Base-by-base conservation (phyloP, 2,329 filamentous ascomycete species). In the Fusarium sp. region DNA sequence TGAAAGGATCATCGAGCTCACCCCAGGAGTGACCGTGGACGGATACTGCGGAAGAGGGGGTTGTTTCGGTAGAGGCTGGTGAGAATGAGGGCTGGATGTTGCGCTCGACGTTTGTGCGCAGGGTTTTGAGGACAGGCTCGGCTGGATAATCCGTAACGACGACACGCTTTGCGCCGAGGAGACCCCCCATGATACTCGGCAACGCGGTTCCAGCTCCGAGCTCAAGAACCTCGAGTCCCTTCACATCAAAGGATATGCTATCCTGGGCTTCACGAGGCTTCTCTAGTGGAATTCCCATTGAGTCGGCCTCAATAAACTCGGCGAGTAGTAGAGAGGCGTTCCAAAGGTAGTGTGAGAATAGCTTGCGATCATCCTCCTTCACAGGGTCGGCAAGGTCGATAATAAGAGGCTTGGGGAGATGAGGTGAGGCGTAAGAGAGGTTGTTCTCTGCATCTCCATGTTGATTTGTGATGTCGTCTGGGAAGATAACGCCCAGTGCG, bases 261-360 rank as follows among this genome's bases (percentile, higher is more conserved):
- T 27, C 43, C 45, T 61, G 32, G 25, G 67, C 44, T 32, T 66
- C 60, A 12, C 70, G 61, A 8, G 67, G 48, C 44, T 57, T 62
- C 24, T 71, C 64, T 10, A 74, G 67, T 11, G 58, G 45, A 11
- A 66, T 45, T 16, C 71, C 71, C 24, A 86, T 71, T 8, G 82
- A 80, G 44, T 83, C 84, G 10, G 82, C 82, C 76, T 89, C 87
- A 58, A 89, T 79, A 29, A 88, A 80, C 78, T 88, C 87, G 11
- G 85, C 86, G 3, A 88, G 80, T 68, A 87, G 78, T 49, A 90
- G 77, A 20, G 83, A 84, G 9, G 90, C 84, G 79, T 94, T 94
- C 91, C 91, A 94, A 27, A 93, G 80, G 77, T 90, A 92, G 76
- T 94, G 91, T 66, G 89, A 88, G 76, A 92, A 93, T 46, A 93